Conservation (phyloP, 129 eudicot species). For the Tagetes patula region DNA sequence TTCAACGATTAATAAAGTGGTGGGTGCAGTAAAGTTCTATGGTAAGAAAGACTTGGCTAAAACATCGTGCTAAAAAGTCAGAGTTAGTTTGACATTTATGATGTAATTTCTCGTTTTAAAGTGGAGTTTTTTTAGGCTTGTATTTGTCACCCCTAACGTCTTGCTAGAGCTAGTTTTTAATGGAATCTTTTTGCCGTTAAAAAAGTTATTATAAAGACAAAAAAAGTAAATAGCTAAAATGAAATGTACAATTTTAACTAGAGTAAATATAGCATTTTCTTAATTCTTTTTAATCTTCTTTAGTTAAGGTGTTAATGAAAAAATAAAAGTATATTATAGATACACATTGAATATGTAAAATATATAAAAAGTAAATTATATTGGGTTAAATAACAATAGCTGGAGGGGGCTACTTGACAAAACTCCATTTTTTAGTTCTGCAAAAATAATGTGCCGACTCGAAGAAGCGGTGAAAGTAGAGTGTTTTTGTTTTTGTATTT, state of each 20-base stretch:
- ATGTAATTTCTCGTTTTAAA: too few relatives aligned
- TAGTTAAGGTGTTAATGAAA: not conserved
- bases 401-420: not conserved
- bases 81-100: too few relatives aligned
- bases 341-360: not conserved
- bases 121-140: too few relatives aligned
- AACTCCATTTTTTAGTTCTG: not conserved
- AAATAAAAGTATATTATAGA: not conserved
- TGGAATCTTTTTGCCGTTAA: not conserved
- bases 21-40: too few relatives aligned
- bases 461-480: not conserved
- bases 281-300: too few relatives aligned
- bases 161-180: too few relatives aligned
- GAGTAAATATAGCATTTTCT: too few relatives aligned
- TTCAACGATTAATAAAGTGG: too few relatives aligned
- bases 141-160: too few relatives aligned
- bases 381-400: not conserved
- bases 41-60: too few relatives aligned
- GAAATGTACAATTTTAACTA: not conserved
- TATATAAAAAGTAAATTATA: not conserved
- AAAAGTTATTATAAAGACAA: constrained; percentile 13
- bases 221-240: not conserved
- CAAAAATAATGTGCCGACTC: not conserved
- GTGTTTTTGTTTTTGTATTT: not conserved
- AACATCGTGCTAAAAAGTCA: too few relatives aligned